Evolutionary conservation across 345 rosid genomes (phyloP).

Genomic region (Dovyalis caffra): DNA sequence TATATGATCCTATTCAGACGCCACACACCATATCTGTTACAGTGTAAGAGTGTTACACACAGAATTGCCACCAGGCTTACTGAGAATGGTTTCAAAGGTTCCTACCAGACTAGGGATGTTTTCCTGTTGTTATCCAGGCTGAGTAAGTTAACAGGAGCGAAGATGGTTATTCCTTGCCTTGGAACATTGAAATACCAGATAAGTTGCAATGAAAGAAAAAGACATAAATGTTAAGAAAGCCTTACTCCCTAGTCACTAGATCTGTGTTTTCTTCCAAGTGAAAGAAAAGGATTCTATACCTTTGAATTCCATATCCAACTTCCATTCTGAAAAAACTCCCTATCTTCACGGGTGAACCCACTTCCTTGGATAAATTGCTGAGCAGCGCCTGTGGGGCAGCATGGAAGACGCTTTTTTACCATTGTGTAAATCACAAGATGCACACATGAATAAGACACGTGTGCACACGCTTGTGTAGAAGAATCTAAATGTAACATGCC

Average conservation of each 20-base stretch:
- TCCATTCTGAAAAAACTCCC: slow-evolving; percentile 82
- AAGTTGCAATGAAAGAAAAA: slow-evolving; percentile 6
- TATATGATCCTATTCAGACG: not conserved
- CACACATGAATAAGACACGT: too few species aligned
- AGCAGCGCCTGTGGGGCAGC: slow-evolving; percentile 50
- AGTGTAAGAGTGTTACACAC: too few species aligned
- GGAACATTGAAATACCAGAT: not conserved
- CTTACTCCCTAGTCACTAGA: not conserved
- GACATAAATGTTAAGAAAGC: not conserved
- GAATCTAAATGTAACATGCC: not conserved
- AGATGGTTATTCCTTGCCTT: not conserved
- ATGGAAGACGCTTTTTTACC: not conserved
- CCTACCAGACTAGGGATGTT: not conserved
- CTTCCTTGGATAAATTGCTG: slow-evolving; percentile 68
- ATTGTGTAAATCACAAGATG: not conserved
- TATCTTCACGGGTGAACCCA: slow-evolving; percentile 77
- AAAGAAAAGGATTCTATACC: slow-evolving; percentile 41
- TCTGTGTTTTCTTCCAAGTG: not conserved
- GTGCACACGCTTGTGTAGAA: too few species aligned
- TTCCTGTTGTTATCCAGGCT: not conserved
- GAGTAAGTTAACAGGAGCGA: too few species aligned
- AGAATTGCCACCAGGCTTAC: not conserved
- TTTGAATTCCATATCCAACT: slow-evolving; percentile 94
- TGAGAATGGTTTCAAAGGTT: not conserved
- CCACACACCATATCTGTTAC: not conserved